These are phyloP conservation scores for Artemisia argyi DNA, from an alignment of 129 eudicot genomes.

Conservation along the genomic window DNA sequence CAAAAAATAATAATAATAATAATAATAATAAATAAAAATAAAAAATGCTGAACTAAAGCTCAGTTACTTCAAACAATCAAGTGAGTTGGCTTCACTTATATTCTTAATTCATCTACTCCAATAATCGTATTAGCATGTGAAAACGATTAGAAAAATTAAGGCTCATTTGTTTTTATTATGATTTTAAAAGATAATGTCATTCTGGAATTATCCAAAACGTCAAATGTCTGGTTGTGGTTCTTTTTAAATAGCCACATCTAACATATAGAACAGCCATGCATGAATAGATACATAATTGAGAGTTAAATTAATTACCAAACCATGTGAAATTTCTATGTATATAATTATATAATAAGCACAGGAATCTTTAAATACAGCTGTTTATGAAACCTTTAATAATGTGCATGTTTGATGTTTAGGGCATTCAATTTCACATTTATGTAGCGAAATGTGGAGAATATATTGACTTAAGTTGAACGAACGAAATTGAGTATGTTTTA, in stretches of 20 bases:
- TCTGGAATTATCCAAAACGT: conserved; percentile 9
- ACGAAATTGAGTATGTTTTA: no score
- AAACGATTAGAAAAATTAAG: neutral
- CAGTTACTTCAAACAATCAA: no score
- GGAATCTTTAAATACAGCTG: neutral
- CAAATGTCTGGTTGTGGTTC: neutral
- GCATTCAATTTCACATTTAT: conserved; percentile 2
- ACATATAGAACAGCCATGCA: neutral
- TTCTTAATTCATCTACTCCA: neutral
- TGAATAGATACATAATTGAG: neutral
- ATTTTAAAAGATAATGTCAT: neutral
- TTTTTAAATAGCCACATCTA: neutral
- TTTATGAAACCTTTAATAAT: neutral
- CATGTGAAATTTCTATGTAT: conserved; percentile 4
- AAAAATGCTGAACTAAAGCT: no score
- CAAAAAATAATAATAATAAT: no score
- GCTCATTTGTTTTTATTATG: neutral
- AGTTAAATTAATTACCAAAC: neutral
- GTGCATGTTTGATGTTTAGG: neutral
- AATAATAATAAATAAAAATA: no score
- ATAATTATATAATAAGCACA: neutral
- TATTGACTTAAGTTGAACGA: neutral
- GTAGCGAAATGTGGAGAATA: neutral
- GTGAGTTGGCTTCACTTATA: neutral
- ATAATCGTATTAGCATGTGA: conserved; percentile 21